These are phyloP conservation scores for Calonectria multiphialidica DNA, from an alignment of 2,329 filamentous ascomycete species.

Conservation along the genomic window DNA sequence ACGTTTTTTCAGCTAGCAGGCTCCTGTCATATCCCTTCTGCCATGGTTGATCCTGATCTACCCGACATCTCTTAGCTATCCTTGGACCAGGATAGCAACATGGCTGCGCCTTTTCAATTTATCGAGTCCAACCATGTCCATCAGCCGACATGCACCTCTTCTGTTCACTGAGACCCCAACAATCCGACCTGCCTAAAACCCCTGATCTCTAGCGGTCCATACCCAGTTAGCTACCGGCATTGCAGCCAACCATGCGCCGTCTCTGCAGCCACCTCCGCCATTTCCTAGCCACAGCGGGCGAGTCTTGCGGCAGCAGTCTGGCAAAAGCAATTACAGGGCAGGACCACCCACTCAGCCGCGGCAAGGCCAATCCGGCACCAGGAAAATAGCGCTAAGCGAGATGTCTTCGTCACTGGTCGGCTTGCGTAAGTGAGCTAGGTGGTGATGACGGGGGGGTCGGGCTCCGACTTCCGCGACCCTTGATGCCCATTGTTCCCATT, in stretches of 20 bases:
- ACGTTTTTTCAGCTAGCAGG: background rate
- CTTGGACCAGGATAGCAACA: background rate
- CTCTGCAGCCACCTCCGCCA: background rate
- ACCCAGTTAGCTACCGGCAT: background rate
- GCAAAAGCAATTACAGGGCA: background rate
- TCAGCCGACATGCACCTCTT: no score
- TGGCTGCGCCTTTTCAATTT: background rate
- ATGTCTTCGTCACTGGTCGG: background rate
- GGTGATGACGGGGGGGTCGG: background rate
- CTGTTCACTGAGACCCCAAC: no score
- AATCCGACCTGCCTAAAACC: background rate
- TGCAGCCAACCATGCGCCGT: background rate
- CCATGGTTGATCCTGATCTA: background rate
- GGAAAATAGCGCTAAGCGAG: background rate
- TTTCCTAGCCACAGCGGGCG: background rate
- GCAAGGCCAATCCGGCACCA: background rate
- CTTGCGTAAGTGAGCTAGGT: background rate
- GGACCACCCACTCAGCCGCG: background rate
- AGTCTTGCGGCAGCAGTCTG: background rate
- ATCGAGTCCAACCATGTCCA: background rate
- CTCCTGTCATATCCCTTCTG: background rate
- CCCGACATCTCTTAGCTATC: background rate
- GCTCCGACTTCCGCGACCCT: background rate
- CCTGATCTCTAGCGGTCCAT: background rate
- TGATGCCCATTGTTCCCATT: background rate